Percentiles rank a stretch among this genome's conserved stretches.
These are phyloP conservation scores for Yamadazyma trypodendri DNA, from an alignment of 1,139 yeast species.

Conservation along the genomic window DNA sequence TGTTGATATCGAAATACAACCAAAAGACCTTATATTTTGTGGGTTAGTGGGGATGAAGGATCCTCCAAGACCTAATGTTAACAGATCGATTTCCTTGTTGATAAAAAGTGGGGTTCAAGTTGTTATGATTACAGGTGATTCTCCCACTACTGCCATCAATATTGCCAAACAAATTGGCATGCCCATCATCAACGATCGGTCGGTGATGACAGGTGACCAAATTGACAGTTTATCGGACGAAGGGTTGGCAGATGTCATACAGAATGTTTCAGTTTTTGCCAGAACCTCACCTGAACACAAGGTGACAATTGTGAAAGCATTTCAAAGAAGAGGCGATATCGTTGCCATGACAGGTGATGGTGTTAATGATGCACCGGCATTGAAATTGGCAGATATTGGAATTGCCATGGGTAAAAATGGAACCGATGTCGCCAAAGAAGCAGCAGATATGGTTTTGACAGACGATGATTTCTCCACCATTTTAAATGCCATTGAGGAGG, in stretches of 20 bases:
- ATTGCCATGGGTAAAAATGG: slow-evolving; percentile 97
- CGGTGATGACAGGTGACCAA: slow-evolving; percentile 82
- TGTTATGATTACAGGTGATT: slow-evolving; percentile 96
- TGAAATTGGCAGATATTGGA: slow-evolving; percentile 95
- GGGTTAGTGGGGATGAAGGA: slow-evolving; percentile 95
- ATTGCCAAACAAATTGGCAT: slow-evolving; percentile 93
- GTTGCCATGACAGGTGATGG: slow-evolving; percentile 99
- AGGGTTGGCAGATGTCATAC: slow-evolving; percentile 69
- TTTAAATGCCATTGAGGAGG: slow-evolving; percentile 89
- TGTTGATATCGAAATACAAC: slow-evolving; percentile 29
- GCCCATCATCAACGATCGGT: slow-evolving; percentile 64
- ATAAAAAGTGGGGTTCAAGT: slow-evolving; percentile 93
- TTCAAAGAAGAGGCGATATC: slow-evolving; percentile 89
- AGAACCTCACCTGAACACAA: slow-evolving; percentile 97
- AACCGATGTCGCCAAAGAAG: slow-evolving; percentile 98
- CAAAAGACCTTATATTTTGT: slow-evolving; percentile 64
- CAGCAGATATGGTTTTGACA: slow-evolving; percentile 95
- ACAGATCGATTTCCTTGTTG: slow-evolving; percentile 65
- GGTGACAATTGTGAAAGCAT: slow-evolving; percentile 84
- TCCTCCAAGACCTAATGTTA: slow-evolving; percentile 90
- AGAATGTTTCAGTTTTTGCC: slow-evolving; percentile 87
- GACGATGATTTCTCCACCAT: slow-evolving; percentile 96
- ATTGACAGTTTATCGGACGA: slow-evolving; percentile 70
- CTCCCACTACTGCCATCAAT: slow-evolving; percentile 86
- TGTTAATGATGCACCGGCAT: slow-evolving; percentile 98